Evolutionary conservation across 768 basidiomycete genomes (phyloP).

Genomic region (Phylloporus arenicola): DNA sequence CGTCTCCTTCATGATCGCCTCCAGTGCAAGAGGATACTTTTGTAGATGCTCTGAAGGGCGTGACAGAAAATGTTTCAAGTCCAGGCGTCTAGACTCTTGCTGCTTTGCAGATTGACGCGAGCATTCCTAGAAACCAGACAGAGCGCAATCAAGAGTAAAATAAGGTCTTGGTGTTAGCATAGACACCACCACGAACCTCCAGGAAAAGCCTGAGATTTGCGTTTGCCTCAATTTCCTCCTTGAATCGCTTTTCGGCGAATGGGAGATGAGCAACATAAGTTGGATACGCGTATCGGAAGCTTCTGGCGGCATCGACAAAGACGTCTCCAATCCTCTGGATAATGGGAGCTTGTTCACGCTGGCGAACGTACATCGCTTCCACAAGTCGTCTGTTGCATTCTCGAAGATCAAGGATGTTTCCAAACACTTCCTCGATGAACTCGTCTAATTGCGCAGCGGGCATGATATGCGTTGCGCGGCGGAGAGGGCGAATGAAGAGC

Average conservation of each 20-base stretch:
- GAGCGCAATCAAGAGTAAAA: slow-evolving; percentile 2
- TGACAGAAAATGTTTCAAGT: slow-evolving; percentile 57
- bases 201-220: slow-evolving; percentile 78
- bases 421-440: slow-evolving; percentile 87
- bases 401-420: slow-evolving; percentile 82
- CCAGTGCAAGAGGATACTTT: slow-evolving; percentile 72
- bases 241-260: slow-evolving; percentile 78
- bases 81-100: slow-evolving; percentile 53
- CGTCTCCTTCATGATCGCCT: slow-evolving; percentile 83
- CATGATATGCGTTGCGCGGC: slow-evolving; percentile 54
- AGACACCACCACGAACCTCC: slow-evolving; percentile 48
- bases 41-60: slow-evolving; percentile 61
- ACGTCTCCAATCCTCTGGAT: slow-evolving; percentile 86
- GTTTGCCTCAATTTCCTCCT: slow-evolving; percentile 81
- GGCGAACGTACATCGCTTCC: slow-evolving; percentile 80
- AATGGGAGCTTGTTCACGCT: slow-evolving; percentile 75
- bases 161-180: neutral
- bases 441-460: slow-evolving; percentile 56
- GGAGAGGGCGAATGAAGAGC: slow-evolving; percentile 54
- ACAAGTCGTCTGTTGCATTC: slow-evolving; percentile 79
- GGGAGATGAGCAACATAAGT: slow-evolving; percentile 82
- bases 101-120: slow-evolving; percentile 45
- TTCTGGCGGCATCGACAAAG: slow-evolving; percentile 79
- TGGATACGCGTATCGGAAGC: slow-evolving; percentile 84
- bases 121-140: slow-evolving; percentile 14